Base-by-base conservation (phyloP, 2,329 filamentous ascomycete genomes). In the Fonsecaea erecta region DNA sequence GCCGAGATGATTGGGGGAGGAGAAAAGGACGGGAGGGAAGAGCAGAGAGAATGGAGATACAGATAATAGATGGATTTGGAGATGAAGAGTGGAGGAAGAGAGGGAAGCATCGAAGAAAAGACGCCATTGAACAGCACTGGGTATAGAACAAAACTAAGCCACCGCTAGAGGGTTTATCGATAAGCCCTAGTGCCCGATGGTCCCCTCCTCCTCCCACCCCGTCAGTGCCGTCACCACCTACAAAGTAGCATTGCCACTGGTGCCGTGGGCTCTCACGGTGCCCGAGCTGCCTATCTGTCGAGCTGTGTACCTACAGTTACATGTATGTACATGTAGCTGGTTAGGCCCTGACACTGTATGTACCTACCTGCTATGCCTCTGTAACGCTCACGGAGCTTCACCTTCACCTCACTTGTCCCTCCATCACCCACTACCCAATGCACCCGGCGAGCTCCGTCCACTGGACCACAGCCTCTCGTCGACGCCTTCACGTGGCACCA, bases 401-500 rank as follows among this genome's bases (percentile, higher is more conserved):
- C 43, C 26, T 48, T 21, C 43, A 48, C 43, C 43, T 48, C 43
- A 24, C 43, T 14, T 48, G 43, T 48, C 18, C 43, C 26, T 12
- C 43, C 18, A 18, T 43, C 18, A 3, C 18, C 18, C 43, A 24
- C 9, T 12, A 48, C 8, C 12, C 21, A 24, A 26, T 48, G 43
- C 57, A 14, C 35, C 18, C 57, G 57, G 57, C 14, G 57, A 60
- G 28, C 57, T 60, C 57, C 57, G 57, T 18, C 21, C 14, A 60
- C 18, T 32, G 9, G 35, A 37, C 28, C 43, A 60, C 30, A 52
- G 26, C 35, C 46, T 37, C 57, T 12, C 14, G 14, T 24, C 8
- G 18, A 48, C 9, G n/a, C n/a, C 34, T 60, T 54, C 52, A 64
- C 55, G 62, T 59, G 55, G 60, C 60, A 62, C 52, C 60, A 62